Percentiles rank a stretch among this genome's conserved stretches.
Evolutionary conservation across 1,139 yeast genomes (phyloP).

Genomic region (Pichia sp.): DNA sequence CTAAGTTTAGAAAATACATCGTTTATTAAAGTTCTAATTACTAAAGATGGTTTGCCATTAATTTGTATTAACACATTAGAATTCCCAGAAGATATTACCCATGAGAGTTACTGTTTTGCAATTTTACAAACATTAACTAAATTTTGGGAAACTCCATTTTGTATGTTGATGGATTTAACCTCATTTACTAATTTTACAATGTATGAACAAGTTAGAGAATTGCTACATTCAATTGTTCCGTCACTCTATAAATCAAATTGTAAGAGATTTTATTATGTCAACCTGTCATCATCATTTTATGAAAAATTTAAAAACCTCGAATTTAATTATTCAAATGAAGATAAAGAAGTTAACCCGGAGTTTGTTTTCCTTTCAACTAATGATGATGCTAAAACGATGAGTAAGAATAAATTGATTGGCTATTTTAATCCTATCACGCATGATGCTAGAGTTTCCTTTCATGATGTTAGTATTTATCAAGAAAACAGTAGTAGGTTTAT

Average conservation of each 20-base stretch:
- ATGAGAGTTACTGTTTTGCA: constrained; percentile 54
- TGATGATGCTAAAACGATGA: constrained; percentile 44
- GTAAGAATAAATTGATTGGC: constrained; percentile 44
- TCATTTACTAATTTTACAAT: constrained; percentile 38
- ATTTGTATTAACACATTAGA: constrained; percentile 48
- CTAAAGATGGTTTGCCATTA: constrained; percentile 69
- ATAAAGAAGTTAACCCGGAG: constrained; percentile 15
- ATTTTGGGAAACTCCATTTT: constrained; percentile 66
- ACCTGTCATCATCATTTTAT: constrained; percentile 42
- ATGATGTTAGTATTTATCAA: constrained; percentile 51
- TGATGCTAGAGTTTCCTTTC: constrained; percentile 60
- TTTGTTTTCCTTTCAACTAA: constrained; percentile 22
- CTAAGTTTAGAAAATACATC: constrained; percentile 44
- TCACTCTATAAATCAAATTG: constrained; percentile 50
- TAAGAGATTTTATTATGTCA: constrained; percentile 50
- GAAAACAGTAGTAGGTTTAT: constrained; percentile 34
- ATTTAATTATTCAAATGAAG: constrained; percentile 5
- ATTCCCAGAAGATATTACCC: constrained; percentile 39
- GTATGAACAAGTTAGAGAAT: constrained; percentile 25
- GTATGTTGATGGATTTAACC: constrained; percentile 64
- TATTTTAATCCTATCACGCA: constrained; percentile 33
- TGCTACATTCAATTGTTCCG: constrained; percentile 39
- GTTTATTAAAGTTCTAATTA: constrained; percentile 57
- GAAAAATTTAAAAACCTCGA: constrained; percentile 14
- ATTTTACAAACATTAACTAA: constrained; percentile 64